These are phyloP conservation scores for Lyophyllum shimeji DNA, from an alignment of 768 basidiomycete species.

Conservation along the genomic window DNA sequence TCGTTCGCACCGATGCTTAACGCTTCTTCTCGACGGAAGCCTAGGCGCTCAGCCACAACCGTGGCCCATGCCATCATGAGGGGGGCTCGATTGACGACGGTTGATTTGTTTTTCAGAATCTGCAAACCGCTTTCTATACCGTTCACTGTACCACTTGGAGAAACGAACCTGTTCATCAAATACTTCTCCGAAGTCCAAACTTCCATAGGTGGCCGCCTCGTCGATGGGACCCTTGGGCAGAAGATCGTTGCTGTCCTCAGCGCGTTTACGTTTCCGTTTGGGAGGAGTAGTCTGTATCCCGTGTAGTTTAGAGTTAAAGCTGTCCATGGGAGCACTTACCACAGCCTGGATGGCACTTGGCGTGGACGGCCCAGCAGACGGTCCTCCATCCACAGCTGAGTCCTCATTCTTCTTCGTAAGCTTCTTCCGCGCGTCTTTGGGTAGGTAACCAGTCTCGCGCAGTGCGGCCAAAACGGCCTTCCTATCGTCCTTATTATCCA, in stretches of 20 bases:
- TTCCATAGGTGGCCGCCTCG: conserved; percentile 50
- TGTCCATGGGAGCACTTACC: conserved; percentile 20
- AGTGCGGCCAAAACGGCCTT: conserved; percentile 59
- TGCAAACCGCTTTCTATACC: conserved; percentile 23
- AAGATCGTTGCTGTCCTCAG: conserved; percentile 52
- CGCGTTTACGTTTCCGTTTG: conserved; percentile 57
- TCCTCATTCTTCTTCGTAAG: conserved; percentile 11
- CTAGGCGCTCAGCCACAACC: conserved; percentile 80
- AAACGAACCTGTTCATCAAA: conserved; percentile 64
- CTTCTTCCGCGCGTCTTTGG: conserved; percentile 25
- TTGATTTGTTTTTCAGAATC: conserved; percentile 58
- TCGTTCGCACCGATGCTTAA: conserved; percentile 72
- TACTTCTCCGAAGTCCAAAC: conserved; percentile 71
- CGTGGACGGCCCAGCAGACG: conserved; percentile 16
- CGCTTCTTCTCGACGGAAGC: conserved; percentile 87
- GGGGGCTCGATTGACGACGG: conserved; percentile 87
- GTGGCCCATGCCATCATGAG: conserved; percentile 94
- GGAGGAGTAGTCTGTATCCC: conserved; percentile 38
- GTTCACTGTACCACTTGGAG: background rate
- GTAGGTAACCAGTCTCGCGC: conserved; percentile 61
- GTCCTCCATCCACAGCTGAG: conserved; percentile 1
- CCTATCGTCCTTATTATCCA: conserved; percentile 66
- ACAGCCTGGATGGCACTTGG: conserved; percentile 25
- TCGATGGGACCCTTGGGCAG: conserved; percentile 52
- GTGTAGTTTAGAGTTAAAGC: conserved; percentile 4